Evolutionary conservation across 2,329 filamentous ascomycete genomes (phyloP).

Genomic region (Ophiostoma fasciatum): DNA sequence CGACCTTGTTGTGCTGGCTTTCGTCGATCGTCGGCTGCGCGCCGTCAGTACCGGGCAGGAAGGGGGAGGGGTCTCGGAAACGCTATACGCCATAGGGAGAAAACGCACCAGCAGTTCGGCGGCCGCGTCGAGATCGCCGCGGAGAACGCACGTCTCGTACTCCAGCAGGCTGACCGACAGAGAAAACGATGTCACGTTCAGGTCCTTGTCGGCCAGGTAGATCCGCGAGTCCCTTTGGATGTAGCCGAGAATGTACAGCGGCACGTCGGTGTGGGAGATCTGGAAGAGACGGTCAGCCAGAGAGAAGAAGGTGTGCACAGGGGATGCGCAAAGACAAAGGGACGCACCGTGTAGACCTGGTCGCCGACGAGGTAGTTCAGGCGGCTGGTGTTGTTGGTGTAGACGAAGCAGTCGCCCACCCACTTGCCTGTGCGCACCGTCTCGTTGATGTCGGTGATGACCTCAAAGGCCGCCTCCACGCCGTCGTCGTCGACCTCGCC

Average conservation of each 20-base stretch:
- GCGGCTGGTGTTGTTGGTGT: conserved; percentile 92
- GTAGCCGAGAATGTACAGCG: conserved; percentile 91
- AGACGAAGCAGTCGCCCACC: conserved; percentile 98
- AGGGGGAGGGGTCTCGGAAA: too few relatives aligned
- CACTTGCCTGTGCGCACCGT: conserved; percentile 88
- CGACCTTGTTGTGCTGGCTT: conserved; percentile 97
- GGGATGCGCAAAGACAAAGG: not conserved
- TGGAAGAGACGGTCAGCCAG: not conserved
- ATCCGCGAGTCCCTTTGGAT: conserved; percentile 89
- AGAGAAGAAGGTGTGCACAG: not conserved
- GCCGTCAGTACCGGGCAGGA: not conserved
- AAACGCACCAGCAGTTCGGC: conserved; percentile 52
- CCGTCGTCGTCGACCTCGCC: conserved; percentile 80
- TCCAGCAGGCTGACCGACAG: conserved; percentile 88
- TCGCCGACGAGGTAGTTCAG: conserved; percentile 96
- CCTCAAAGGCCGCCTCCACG: conserved; percentile 89
- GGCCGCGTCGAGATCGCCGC: conserved; percentile 84
- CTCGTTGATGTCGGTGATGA: conserved; percentile 91
- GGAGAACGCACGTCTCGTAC: conserved; percentile 90
- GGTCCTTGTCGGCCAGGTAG: conserved; percentile 92
- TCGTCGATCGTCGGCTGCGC: conserved; percentile 54
- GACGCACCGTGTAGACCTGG: conserved; percentile 80
- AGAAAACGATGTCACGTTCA: conserved; percentile 77
- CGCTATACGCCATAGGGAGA: too few relatives aligned
- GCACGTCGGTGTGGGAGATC: conserved; percentile 77